phyloP scores from a whole-genome alignment of 805 yeast genomes.

The Yamadazyma kitorensis region DNA sequence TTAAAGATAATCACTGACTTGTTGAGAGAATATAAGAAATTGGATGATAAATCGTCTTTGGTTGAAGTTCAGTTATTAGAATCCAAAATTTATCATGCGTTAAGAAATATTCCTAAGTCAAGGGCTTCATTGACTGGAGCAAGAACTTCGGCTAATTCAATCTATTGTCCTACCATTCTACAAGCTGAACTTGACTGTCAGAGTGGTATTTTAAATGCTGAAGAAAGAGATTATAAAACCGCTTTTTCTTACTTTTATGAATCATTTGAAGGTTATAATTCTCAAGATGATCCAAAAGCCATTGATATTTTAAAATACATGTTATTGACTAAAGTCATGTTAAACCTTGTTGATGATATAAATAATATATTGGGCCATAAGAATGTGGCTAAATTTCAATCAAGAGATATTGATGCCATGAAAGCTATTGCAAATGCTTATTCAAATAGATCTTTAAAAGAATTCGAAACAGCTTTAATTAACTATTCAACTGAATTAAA shows the following conservation, averaged over 20 bases:
- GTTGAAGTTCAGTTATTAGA: conserved; percentile 95
- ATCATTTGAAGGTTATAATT: conserved; percentile 86
- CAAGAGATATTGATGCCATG: conserved; percentile 93
- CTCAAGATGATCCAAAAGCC: conserved; percentile 58
- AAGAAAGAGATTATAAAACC: conserved; percentile 94
- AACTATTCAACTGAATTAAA: conserved; percentile 73
- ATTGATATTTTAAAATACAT: conserved; percentile 85
- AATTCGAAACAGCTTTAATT: conserved; percentile 80
- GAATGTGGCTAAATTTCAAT: conserved; percentile 62
- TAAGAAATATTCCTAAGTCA: conserved; percentile 87
- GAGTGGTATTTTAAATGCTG: conserved; percentile 94
- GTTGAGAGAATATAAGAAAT: conserved; percentile 81
- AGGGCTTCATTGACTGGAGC: conserved; percentile 93
- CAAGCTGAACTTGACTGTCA: conserved; percentile 95
- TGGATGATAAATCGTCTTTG: conserved; percentile 92
- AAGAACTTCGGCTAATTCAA: conserved; percentile 94
- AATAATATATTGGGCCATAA: conserved; percentile 75
- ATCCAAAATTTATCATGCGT: conserved; percentile 83
- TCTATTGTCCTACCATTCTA: conserved; percentile 88
- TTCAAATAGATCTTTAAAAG: conserved; percentile 83
- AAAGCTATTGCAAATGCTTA: conserved; percentile 89
- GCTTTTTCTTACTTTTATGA: conserved; percentile 95
- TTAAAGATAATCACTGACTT: conserved; percentile 68
- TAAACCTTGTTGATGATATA: conserved; percentile 81
- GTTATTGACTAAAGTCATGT: conserved; percentile 91